Conservation (phyloP, 164 flowering plant genomes). For the Santalum album region DNA sequence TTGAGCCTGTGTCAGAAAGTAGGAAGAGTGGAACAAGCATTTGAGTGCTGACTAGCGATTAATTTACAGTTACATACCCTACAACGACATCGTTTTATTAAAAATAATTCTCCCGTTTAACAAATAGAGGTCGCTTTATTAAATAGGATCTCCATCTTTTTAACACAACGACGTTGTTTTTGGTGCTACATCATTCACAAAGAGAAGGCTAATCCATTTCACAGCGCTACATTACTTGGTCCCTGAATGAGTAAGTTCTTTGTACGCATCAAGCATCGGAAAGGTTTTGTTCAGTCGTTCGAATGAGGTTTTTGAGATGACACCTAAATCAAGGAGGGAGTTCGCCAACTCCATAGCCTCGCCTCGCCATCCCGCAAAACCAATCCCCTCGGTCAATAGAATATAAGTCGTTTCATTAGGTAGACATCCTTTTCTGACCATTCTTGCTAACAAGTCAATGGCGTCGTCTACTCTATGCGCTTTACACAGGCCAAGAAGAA, state of each 20-base stretch:
- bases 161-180: too few species aligned
- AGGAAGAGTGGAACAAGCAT: too few species aligned
- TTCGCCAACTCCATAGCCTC: constrained; percentile 66
- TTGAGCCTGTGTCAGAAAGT: too few species aligned
- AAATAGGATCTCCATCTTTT: too few species aligned
- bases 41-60: too few species aligned
- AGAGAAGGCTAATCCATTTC: too few species aligned
- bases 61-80: too few species aligned
- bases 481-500: constrained; percentile 67
- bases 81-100: too few species aligned
- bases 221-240: constrained; percentile 15
- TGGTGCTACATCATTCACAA: too few species aligned
- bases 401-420: constrained; percentile 63
- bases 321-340: constrained; percentile 25
- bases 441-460: constrained; percentile 41
- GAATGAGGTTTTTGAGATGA: constrained; percentile 33
- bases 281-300: constrained; percentile 50
- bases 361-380: constrained; percentile 54
- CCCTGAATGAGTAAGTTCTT: constrained; percentile 21
- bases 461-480: constrained; percentile 45
- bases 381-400: constrained; percentile 50
- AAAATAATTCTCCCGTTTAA: too few species aligned
- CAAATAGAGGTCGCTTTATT: too few species aligned
- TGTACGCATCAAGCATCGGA: constrained; percentile 36
- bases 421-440: constrained; percentile 54